phyloP scores from a whole-genome alignment of 371 early-diverging fungal genomes.

The Dinochytrium kinnereticum region DNA sequence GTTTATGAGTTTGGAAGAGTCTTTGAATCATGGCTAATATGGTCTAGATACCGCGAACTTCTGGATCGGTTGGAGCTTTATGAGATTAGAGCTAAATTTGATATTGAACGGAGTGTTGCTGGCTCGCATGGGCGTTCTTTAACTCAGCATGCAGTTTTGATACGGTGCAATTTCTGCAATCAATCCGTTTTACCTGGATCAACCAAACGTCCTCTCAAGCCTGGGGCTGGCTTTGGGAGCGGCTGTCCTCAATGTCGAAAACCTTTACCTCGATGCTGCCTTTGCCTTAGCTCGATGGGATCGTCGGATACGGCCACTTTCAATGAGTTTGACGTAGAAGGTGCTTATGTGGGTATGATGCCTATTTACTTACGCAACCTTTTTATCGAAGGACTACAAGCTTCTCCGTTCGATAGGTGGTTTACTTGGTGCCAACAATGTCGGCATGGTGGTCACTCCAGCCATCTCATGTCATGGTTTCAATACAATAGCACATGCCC shows the following conservation, averaged over 20 bases:
- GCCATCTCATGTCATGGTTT: constrained; percentile 92
- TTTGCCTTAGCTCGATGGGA: constrained; percentile 89
- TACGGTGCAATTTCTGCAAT: constrained; percentile 87
- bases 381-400: constrained; percentile 9
- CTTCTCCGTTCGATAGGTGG: constrained; percentile 74
- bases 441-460: constrained; percentile 93
- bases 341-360: neutral
- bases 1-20: constrained; percentile 73
- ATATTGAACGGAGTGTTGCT: constrained; percentile 74
- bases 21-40: constrained; percentile 2
- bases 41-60: constrained; percentile 76
- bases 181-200: constrained; percentile 29
- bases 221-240: constrained; percentile 55
- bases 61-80: constrained; percentile 90
- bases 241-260: constrained; percentile 86
- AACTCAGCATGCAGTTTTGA: constrained; percentile 1
- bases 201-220: neutral
- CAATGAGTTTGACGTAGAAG: too few relatives aligned
- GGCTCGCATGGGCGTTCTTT: neutral
- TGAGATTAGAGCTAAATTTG: constrained; percentile 82
- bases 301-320: too few relatives aligned
- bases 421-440: constrained; percentile 98
- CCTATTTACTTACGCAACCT: neutral
- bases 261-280: constrained; percentile 89
- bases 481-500: constrained; percentile 82